Percentiles rank a stretch among this genome's conserved stretches.
phyloP scores from a whole-genome alignment of 495 filamentous ascomycete genomes.

The Hypoxylon rickii region DNA sequence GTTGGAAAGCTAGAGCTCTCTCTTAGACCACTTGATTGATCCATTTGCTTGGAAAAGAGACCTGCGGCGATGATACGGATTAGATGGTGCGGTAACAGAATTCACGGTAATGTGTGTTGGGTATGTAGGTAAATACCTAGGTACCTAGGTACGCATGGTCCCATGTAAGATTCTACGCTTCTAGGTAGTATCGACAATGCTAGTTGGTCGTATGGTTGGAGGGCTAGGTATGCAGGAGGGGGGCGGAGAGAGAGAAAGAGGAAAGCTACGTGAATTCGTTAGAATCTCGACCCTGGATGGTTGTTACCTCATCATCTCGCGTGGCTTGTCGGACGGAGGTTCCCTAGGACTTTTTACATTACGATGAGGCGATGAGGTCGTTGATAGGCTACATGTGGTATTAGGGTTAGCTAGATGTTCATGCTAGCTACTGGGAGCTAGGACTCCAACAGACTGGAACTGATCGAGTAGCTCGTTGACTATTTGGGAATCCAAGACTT shows the following conservation, averaged over 20 bases:
- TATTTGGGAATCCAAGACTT: conserved; percentile 20
- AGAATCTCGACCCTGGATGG: conserved; percentile 11
- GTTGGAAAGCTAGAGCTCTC: not conserved
- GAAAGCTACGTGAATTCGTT: conserved; percentile 2
- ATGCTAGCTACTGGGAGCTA: conserved; percentile 3
- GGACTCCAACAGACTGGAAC: conserved; percentile 8
- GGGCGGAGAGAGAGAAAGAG: not conserved
- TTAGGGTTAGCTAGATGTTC: too few species aligned
- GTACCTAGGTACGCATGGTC: not conserved
- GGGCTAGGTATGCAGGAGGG: not conserved
- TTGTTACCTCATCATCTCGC: conserved; percentile 18
- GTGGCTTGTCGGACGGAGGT: conserved; percentile 27
- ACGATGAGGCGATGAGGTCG: not conserved
- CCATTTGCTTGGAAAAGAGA: too few species aligned
- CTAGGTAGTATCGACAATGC: not conserved
- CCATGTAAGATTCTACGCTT: not conserved
- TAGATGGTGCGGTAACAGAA: too few species aligned
- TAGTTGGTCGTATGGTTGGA: not conserved
- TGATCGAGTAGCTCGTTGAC: not conserved
- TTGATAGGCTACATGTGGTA: too few species aligned
- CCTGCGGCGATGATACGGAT: too few species aligned
- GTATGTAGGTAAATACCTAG: conserved; percentile 1
- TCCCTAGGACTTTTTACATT: conserved; percentile 17
- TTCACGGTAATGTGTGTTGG: too few species aligned
- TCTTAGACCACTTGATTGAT: too few species aligned